Conservation (phyloP, 2,329 filamentous ascomycete species). For the Fonsecaea pedrosoi region DNA sequence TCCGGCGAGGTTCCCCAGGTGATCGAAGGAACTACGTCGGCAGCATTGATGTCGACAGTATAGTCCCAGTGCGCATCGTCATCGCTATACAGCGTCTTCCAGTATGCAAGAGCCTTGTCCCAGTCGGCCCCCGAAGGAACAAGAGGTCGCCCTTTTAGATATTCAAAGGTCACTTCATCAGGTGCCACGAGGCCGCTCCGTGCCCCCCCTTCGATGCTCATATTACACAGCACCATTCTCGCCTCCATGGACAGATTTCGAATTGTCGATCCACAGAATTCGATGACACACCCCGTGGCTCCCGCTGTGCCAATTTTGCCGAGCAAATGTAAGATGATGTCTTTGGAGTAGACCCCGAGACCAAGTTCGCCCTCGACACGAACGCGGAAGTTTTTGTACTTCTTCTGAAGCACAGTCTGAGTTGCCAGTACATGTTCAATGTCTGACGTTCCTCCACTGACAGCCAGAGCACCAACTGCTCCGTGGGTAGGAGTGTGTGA, state of each 20-base stretch:
- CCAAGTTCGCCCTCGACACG: slow-evolving; percentile 89
- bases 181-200: slow-evolving; percentile 95
- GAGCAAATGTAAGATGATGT: slow-evolving; percentile 90
- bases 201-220: slow-evolving; percentile 95
- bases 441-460: slow-evolving; percentile 96
- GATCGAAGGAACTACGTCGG: slow-evolving; percentile 89
- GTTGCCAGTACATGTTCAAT: slow-evolving; percentile 97
- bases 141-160: slow-evolving; percentile 86
- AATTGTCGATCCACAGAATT: slow-evolving; percentile 95
- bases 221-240: slow-evolving; percentile 98
- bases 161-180: slow-evolving; percentile 91
- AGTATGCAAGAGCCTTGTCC: slow-evolving; percentile 86
- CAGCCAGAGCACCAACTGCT: slow-evolving; percentile 90
- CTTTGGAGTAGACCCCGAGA: slow-evolving; percentile 92
- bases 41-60: slow-evolving; percentile 85
- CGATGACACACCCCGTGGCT: slow-evolving; percentile 91
- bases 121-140: slow-evolving; percentile 87
- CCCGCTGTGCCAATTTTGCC: slow-evolving; percentile 93
- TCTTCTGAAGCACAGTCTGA: slow-evolving; percentile 91
- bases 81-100: slow-evolving; percentile 84
- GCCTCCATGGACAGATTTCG: slow-evolving; percentile 90
- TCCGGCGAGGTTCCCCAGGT: slow-evolving; percentile 97
- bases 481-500: slow-evolving; percentile 97
- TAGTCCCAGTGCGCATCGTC: slow-evolving; percentile 86
- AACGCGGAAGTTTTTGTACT: slow-evolving; percentile 98